Evolutionary conservation across 768 basidiomycete species (phyloP), one percentile per base, ranked within the genome.

Genomic region (Trametes sanguinea): DNA sequence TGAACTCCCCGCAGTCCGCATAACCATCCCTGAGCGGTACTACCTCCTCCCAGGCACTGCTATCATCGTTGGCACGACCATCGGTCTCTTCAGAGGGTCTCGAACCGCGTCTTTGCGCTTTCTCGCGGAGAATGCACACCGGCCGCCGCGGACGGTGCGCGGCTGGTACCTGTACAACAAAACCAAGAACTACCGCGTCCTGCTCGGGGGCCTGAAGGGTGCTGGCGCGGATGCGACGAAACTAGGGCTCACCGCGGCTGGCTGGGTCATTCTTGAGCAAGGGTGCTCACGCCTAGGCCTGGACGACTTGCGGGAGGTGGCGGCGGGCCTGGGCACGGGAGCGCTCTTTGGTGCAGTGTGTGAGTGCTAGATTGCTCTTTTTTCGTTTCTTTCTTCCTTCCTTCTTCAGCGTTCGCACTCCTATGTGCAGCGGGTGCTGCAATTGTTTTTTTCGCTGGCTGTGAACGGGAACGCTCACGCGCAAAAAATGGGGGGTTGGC

Each of bases 91-190:
- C 67, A 86, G 91, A 17, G 89, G 88, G 17, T 86, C 86, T 10
- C 83, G 89, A 46, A 79, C 74, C 50, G 85, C 89, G n/a, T 82
- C 85, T 11, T 77, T 94, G 72, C 88, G 85, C 54, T 95, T 90
- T 74, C 81, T 95, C 52, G 94, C 93, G n/a, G 94, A 96, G 74
- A 95, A 96, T 73, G 94, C 87, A 46, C 94, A 96, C 75, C 82
- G 92, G 57, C 82, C 89, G 51, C 94, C 94, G 22, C 87, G 76
- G 67, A 96, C 94, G 33, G 82, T 93, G 60, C 85, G 88, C 67
- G 94, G 94, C 61, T 95, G 94, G 94, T 96, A 95, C 74, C 90
- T 93, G 68, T 95, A 96, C 85, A 90, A 93, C 73, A 95, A 95
- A 80, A 94, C 92, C 32, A 96, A 95, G 75, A 95, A 95, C 78